These are phyloP conservation scores for Circinella minor DNA, from an alignment of 371 early-diverging fungal genomes.

Conservation along the genomic window DNA sequence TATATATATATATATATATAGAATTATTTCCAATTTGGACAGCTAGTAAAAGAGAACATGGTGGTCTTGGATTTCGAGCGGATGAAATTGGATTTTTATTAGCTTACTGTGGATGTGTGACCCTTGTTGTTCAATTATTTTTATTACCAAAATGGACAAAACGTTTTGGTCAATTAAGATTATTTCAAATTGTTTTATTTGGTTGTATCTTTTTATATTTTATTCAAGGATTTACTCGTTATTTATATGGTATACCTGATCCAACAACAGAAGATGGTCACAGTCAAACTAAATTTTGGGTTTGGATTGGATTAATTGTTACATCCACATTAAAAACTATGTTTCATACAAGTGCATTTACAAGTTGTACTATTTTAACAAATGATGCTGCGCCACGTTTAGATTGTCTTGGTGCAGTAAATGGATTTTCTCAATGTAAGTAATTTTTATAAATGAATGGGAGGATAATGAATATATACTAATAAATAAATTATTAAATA, in stretches of 20 bases:
- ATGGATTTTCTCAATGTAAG: constrained; percentile 51
- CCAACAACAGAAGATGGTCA: constrained; percentile 22
- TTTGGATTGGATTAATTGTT: constrained; percentile 46
- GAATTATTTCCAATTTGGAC: constrained; percentile 30
- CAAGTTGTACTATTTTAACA: constrained; percentile 37
- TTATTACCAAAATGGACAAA: constrained; percentile 46
- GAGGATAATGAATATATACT: not conserved
- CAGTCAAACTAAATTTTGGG: constrained; percentile 42
- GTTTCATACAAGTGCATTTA: constrained; percentile 41
- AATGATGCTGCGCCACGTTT: constrained; percentile 39
- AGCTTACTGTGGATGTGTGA: constrained; percentile 53
- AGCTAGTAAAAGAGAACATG: constrained; percentile 25
- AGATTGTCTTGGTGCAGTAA: constrained; percentile 41
- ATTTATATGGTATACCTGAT: constrained; percentile 37
- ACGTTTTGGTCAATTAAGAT: constrained; percentile 48
- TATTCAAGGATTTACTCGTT: constrained; percentile 38
- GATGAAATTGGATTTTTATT: constrained; percentile 61
- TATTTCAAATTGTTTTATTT: constrained; percentile 55
- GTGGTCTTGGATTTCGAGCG: constrained; percentile 63
- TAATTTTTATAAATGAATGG: not conserved
- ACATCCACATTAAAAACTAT: constrained; percentile 38
- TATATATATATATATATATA: constrained; percentile 2
- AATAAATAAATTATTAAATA: constrained; percentile 6
- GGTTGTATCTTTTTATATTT: constrained; percentile 48
- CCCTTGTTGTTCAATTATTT: constrained; percentile 61